Conservation (phyloP, 169 alveolate genomes). For the Plasmodium relictum region DNA sequence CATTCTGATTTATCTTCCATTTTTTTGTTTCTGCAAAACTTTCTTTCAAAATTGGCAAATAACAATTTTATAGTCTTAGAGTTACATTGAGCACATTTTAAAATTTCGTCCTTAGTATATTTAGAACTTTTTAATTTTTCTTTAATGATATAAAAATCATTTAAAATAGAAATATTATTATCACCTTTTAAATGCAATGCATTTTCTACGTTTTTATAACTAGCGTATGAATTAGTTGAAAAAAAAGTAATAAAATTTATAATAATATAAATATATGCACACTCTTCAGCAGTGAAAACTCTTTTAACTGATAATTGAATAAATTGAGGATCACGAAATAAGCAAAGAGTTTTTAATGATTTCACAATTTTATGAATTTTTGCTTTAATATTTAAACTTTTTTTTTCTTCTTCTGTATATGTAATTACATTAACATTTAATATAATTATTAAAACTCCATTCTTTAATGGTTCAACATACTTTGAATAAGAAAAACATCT, state of each 20-base stretch:
- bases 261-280: constrained; percentile 40
- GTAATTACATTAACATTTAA: constrained; percentile 41
- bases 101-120: constrained; percentile 61
- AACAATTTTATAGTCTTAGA: constrained; percentile 36
- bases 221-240: constrained; percentile 50
- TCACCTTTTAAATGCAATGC: constrained; percentile 30
- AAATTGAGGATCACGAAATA: constrained; percentile 40
- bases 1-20: neutral
- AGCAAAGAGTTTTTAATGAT: constrained; percentile 49
- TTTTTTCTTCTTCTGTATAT: constrained; percentile 12
- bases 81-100: constrained; percentile 51
- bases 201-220: constrained; percentile 64
- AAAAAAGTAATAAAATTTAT: constrained; percentile 55
- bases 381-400: neutral
- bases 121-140: constrained; percentile 67
- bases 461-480: constrained; percentile 86
- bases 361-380: constrained; percentile 27
- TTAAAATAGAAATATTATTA: constrained; percentile 12
- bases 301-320: constrained; percentile 69
- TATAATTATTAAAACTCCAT: constrained; percentile 52
- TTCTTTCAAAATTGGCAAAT: constrained; percentile 48
- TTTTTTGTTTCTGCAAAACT: neutral
- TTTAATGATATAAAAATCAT: constrained; percentile 63
- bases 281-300: constrained; percentile 63
- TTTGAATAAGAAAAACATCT: constrained; percentile 87